Conservation (phyloP, 192 early-diverging fungal genomes). For the Entomortierella lignicola region DNA sequence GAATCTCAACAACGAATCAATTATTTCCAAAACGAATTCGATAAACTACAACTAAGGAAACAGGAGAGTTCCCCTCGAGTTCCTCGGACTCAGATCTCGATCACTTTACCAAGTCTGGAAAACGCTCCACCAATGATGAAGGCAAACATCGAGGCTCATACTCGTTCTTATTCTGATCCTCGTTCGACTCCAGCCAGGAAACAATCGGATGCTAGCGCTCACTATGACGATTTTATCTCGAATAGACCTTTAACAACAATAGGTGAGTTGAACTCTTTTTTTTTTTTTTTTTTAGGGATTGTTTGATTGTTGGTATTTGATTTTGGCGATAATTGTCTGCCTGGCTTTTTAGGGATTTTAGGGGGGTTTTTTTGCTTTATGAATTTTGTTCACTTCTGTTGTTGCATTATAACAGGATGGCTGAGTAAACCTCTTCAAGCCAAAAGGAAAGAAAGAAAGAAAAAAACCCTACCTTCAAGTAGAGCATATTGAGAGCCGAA, state of each 20-base stretch:
- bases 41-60: conserved; percentile 62
- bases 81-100: conserved; percentile 22
- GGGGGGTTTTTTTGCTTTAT: too few relatives aligned
- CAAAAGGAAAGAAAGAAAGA: background rate
- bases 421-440: conserved; percentile 14
- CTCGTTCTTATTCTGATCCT: conserved; percentile 5
- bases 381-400: too few relatives aligned
- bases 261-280: conserved; percentile 19
- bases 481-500: background rate
- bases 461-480: background rate
- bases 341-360: too few relatives aligned
- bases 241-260: conserved; percentile 38
- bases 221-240: conserved; percentile 53
- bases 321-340: too few relatives aligned
- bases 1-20: conserved; percentile 75
- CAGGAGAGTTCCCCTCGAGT: conserved; percentile 25
- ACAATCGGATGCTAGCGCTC: conserved; percentile 37
- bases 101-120: conserved; percentile 34
- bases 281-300: too few relatives aligned
- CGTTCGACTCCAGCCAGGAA: conserved; percentile 13
- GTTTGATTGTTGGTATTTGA: too few relatives aligned
- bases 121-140: conserved; percentile 37
- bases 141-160: conserved; percentile 13
- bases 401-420: too few relatives aligned
- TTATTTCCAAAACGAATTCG: conserved; percentile 75